These are phyloP conservation scores for Eimeria necatrix DNA, from an alignment of 169 alveolate genomes.

Conservation along the genomic window DNA sequence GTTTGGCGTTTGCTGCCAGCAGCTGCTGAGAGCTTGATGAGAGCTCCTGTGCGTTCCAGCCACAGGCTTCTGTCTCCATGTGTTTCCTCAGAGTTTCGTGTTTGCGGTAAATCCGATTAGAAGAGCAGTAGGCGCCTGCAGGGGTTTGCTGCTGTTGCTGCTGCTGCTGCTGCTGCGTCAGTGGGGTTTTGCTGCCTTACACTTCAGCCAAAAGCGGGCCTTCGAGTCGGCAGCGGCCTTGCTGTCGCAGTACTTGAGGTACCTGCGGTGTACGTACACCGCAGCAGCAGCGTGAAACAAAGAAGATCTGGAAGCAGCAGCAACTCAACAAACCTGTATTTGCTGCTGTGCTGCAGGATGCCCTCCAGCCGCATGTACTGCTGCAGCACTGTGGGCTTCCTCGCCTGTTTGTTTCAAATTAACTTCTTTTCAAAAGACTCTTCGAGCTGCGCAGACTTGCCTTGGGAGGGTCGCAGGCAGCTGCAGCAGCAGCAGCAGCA, in stretches of 20 bases:
- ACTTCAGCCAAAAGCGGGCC: not conserved
- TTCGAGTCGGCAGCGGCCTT: not conserved
- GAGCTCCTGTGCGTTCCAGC: not conserved
- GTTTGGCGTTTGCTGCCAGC: not conserved
- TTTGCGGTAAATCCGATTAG: constrained; percentile 16
- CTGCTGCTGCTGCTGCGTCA: not conserved
- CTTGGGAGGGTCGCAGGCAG: not conserved
- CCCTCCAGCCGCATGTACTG: constrained; percentile 44
- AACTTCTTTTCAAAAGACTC: not conserved
- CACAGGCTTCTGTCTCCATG: constrained; percentile 14
- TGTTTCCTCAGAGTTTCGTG: not conserved
- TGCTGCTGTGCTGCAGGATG: not conserved
- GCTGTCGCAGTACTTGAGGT: not conserved
- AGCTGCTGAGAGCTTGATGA: not conserved
- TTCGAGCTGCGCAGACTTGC: not conserved
- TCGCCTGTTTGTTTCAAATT: not conserved
- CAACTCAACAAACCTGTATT: not conserved
- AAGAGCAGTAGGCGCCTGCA: constrained; percentile 35
- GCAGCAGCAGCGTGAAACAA: not conserved
- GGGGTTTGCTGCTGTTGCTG: not conserved
- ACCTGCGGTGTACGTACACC: constrained; percentile 14
- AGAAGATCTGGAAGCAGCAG: not conserved
- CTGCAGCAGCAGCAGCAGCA: no score
- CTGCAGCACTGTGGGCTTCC: not conserved
- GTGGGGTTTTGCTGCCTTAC: not conserved